Evolutionary conservation across 345 rosid species (phyloP).

Genomic region (Rubroshorea leprosula): DNA sequence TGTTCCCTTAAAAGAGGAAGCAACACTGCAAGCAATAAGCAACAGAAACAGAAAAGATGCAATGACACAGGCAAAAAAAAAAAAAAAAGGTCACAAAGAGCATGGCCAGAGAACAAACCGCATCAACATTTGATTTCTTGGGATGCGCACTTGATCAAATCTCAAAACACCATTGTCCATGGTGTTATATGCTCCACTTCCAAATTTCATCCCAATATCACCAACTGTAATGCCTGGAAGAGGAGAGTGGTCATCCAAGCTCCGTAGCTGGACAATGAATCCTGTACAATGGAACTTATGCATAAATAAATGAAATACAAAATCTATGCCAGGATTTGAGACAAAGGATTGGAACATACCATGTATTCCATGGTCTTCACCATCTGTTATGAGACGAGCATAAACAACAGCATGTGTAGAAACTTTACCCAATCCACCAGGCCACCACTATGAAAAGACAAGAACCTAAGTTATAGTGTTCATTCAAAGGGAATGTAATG

Average conservation of each 20-base stretch:
- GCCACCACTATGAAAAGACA: constrained; percentile 81
- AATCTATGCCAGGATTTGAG: background rate
- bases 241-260: constrained; percentile 92
- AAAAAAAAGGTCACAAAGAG: background rate
- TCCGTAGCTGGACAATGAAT: constrained; percentile 89
- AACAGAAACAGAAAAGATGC: background rate
- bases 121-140: constrained; percentile 93
- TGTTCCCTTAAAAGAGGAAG: background rate
- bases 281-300: constrained; percentile 45
- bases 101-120: constrained; percentile 41
- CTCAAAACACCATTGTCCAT: constrained; percentile 95
- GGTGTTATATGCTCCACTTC: constrained; percentile 88
- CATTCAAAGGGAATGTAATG: constrained; percentile 5
- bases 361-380: constrained; percentile 80
- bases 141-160: constrained; percentile 90
- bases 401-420: constrained; percentile 93
- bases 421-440: constrained; percentile 92
- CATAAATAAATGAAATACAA: constrained; percentile 16
- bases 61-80: background rate
- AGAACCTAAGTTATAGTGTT: constrained; percentile 8
- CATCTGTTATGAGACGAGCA: constrained; percentile 77
- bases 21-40: background rate
- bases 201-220: constrained; percentile 93
- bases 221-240: constrained; percentile 90
- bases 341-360: constrained; percentile 39